These are phyloP conservation scores for Penicillium expansum DNA, from an alignment of 2,329 filamentous ascomycete species.

Conservation along the genomic window DNA sequence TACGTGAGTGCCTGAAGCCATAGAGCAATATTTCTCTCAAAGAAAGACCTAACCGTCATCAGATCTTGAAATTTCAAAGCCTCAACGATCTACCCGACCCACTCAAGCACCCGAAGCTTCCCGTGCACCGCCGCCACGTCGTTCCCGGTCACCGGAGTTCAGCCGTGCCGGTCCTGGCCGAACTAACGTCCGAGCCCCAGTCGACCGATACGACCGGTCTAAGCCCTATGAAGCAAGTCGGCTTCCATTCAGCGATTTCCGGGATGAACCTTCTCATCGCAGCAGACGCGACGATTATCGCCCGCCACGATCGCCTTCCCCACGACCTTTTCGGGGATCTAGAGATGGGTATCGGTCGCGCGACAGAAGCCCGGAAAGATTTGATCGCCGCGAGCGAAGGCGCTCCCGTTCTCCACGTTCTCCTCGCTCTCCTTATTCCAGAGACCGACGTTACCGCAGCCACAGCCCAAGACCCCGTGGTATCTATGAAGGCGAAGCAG, in stretches of 20 bases:
- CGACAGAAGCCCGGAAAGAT: slow-evolving; percentile 48
- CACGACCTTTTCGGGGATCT: slow-evolving; percentile 55
- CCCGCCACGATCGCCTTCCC: slow-evolving; percentile 56
- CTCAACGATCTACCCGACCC: slow-evolving; percentile 72
- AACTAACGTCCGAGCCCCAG: slow-evolving; percentile 30
- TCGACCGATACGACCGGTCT: slow-evolving; percentile 47
- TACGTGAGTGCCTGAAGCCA: slow-evolving; percentile 63
- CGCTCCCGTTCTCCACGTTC: slow-evolving; percentile 61
- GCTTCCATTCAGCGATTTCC: slow-evolving; percentile 48
- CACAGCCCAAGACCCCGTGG: slow-evolving; percentile 62
- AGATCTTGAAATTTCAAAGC: slow-evolving; percentile 89
- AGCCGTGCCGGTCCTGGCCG: slow-evolving; percentile 40
- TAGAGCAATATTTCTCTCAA: not conserved
- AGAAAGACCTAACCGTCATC: not conserved
- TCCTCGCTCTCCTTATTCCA: slow-evolving; percentile 52
- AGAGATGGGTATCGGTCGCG: slow-evolving; percentile 61
- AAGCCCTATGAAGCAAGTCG: slow-evolving; percentile 33
- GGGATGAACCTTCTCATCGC: slow-evolving; percentile 47
- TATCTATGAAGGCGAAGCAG: slow-evolving; percentile 57
- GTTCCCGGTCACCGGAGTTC: slow-evolving; percentile 64
- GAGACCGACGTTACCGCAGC: slow-evolving; percentile 65
- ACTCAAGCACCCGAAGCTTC: slow-evolving; percentile 36
- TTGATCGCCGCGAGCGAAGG: slow-evolving; percentile 55
- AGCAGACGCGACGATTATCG: slow-evolving; percentile 63
- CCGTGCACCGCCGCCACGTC: slow-evolving; percentile 45